These are phyloP conservation scores for Aspergillus glaucus DNA, from an alignment of 2,329 filamentous ascomycete genomes.

Conservation along the genomic window DNA sequence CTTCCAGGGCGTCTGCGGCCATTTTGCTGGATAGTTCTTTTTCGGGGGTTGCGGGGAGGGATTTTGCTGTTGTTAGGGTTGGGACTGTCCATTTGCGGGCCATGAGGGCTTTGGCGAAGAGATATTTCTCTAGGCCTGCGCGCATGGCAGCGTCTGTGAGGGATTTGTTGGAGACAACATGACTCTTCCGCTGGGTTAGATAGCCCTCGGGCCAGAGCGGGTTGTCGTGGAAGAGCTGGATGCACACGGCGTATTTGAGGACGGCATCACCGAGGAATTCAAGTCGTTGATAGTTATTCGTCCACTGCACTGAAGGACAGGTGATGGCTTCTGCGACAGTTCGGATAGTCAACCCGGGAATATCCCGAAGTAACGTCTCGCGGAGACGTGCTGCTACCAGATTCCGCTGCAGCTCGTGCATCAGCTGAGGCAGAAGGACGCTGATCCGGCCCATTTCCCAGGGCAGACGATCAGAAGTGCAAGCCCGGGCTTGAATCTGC, in stretches of 20 bases:
- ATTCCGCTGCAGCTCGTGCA: no score
- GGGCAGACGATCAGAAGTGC: no score
- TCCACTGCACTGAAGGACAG: conserved; percentile 54
- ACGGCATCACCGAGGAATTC: conserved; percentile 85
- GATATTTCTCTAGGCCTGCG: conserved; percentile 63
- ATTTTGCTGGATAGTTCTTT: conserved; percentile 63
- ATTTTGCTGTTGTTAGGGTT: conserved; percentile 45
- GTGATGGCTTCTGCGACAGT: conserved; percentile 65
- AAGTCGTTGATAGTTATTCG: conserved; percentile 69
- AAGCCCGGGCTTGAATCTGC: no score
- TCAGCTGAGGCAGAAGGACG: no score
- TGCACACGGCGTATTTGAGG: conserved; percentile 65
- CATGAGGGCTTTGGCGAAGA: conserved; percentile 63
- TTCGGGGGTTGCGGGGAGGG: conserved; percentile 11
- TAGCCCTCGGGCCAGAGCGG: conserved; percentile 69
- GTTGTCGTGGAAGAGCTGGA: conserved; percentile 58
- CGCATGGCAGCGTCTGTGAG: conserved; percentile 60
- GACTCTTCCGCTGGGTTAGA: conserved; percentile 62
- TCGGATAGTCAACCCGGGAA: conserved; percentile 50
- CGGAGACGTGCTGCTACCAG: conserved; percentile 51
- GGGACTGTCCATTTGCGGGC: conserved; percentile 65
- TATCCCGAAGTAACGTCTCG: conserved; percentile 45
- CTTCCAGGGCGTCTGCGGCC: conserved; percentile 81
- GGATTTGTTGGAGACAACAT: conserved; percentile 67
- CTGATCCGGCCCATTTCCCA: no score